These are phyloP conservation scores for Flaveria robusta DNA, from an alignment of 129 eudicot species.

Conservation along the genomic window DNA sequence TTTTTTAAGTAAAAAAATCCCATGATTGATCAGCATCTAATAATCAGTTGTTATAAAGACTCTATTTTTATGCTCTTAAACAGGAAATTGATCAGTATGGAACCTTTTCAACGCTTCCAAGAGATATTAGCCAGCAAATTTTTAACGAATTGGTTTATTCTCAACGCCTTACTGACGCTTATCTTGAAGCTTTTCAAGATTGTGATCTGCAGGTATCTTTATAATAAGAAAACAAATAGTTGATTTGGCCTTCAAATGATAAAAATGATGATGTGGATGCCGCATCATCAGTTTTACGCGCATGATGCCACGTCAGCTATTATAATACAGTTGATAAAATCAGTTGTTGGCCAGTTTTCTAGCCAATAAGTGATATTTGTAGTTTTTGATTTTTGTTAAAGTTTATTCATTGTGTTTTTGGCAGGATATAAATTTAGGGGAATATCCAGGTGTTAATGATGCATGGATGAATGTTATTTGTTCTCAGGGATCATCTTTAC, in stretches of 20 bases:
- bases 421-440: conserved; percentile 90
- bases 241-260: neutral
- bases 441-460: conserved; percentile 78
- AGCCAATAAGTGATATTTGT: neutral
- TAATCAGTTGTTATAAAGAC: neutral
- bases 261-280: neutral
- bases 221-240: neutral
- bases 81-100: conserved; percentile 72
- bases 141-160: conserved; percentile 78
- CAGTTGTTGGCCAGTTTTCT: too few relatives aligned
- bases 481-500: conserved; percentile 83
- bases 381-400: neutral
- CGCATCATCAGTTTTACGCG: neutral
- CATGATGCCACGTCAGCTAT: too few relatives aligned
- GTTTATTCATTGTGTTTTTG: neutral
- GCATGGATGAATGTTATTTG: conserved; percentile 78
- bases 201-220: conserved; percentile 86
- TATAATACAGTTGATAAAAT: neutral
- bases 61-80: conserved; percentile 19
- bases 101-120: conserved; percentile 77
- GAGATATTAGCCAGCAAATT: conserved; percentile 93
- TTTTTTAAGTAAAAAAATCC: neutral
- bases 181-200: conserved; percentile 84
- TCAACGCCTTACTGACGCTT: conserved; percentile 56
- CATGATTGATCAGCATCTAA: neutral